Conservation (phyloP, 2,329 filamentous ascomycete genomes). For the Colletotrichum lini region DNA sequence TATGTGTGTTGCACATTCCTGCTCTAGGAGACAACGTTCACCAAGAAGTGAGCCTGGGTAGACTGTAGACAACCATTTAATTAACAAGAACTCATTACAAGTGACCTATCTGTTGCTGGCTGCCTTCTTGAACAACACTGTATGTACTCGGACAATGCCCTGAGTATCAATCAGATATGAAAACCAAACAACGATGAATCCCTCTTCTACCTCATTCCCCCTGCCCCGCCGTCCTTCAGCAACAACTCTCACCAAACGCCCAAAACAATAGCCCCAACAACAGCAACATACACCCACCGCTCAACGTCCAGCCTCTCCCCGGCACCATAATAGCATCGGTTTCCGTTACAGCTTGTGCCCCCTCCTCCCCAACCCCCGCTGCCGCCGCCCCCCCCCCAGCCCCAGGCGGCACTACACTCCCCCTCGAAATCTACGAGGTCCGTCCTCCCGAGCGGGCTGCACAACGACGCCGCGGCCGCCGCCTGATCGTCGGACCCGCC, state of each 20-base stretch:
- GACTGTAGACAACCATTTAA: too few relatives aligned
- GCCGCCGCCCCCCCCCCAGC: not conserved
- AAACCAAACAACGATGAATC: not conserved
- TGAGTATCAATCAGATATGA: too few relatives aligned
- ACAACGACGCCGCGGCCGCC: not conserved
- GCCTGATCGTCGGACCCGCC: not conserved
- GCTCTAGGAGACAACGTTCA: too few relatives aligned
- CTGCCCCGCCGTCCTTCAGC: not conserved
- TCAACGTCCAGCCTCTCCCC: conserved; percentile 22
- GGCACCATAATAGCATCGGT: conserved; percentile 29
- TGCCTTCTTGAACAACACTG: too few relatives aligned
- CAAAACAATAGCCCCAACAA: conserved; percentile 17
- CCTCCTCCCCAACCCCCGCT: conserved; percentile 11
- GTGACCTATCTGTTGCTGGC: too few relatives aligned
- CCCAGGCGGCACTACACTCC: conserved; percentile 34
- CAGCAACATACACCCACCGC: conserved; percentile 15
- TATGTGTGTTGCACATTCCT: too few relatives aligned
- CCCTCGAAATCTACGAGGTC: conserved; percentile 33
- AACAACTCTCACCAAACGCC: not conserved
- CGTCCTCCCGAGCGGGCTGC: conserved; percentile 32
- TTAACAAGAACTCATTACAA: too few relatives aligned
- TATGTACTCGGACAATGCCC: too few relatives aligned
- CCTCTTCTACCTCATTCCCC: not conserved
- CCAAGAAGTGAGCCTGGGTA: too few relatives aligned
- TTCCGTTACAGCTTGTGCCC: conserved; percentile 1